Evolutionary conservation across 2,329 filamentous ascomycete species (phyloP).

Genomic region (Bipolaris sorokiniana): DNA sequence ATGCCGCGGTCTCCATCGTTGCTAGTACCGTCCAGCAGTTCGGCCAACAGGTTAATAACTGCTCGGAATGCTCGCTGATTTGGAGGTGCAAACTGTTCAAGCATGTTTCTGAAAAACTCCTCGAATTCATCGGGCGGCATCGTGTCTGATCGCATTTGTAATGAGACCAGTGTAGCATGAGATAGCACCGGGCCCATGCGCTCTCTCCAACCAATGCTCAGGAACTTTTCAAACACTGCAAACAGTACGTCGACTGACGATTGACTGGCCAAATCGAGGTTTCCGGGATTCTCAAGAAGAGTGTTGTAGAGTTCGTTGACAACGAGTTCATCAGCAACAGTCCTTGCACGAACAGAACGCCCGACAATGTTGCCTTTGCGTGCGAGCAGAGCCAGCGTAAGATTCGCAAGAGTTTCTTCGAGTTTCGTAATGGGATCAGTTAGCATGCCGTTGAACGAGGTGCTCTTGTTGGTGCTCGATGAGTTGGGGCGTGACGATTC

Average conservation of each 20-base stretch:
- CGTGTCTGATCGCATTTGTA: constrained; percentile 71
- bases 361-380: constrained; percentile 88
- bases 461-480: constrained; percentile 43
- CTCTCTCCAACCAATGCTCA: constrained; percentile 85
- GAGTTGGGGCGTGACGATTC: constrained; percentile 42
- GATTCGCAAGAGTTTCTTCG: constrained; percentile 85
- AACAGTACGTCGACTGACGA: constrained; percentile 84
- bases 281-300: constrained; percentile 81
- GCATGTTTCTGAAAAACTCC: constrained; percentile 61
- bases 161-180: constrained; percentile 69
- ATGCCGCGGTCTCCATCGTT: constrained; percentile 91
- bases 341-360: constrained; percentile 73
- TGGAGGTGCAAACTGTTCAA: constrained; percentile 62
- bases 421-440: constrained; percentile 65
- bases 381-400: constrained; percentile 79
- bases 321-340: constrained; percentile 73
- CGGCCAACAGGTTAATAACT: constrained; percentile 83
- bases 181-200: constrained; percentile 86
- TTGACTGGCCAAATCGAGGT: constrained; percentile 76
- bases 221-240: constrained; percentile 90
- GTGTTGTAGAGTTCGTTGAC: constrained; percentile 92
- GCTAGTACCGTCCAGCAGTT: constrained; percentile 85
- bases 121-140: constrained; percentile 74
- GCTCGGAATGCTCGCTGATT: constrained; percentile 79
- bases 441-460: constrained; percentile 35